Evolutionary conservation across 306 rosid genomes (phyloP), one percentile per base, ranked within the genome.

Genomic region (Cicer yamashitae): DNA sequence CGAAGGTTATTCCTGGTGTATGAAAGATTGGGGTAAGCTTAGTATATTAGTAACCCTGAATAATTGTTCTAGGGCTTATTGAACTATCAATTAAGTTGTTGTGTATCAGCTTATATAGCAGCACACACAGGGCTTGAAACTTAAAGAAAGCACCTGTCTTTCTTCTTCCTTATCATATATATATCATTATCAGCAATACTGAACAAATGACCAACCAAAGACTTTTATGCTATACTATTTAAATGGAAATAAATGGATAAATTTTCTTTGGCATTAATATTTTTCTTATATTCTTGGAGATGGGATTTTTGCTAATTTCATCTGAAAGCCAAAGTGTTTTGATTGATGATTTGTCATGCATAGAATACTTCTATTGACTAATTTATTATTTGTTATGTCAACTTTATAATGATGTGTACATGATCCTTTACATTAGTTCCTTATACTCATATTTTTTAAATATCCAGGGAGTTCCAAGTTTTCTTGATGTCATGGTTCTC

Each of bases 391-490:
- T 34, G 41, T 58, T 51, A 54, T 68, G 12, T 58, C 13, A 10
- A n/a, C 50, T 73, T 61, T 70, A 20, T 52, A 62, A 25, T 73
- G 11, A 40, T 17, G 37, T 40, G 14, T 15, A 38, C 18, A 13
- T 80, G 63, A 52, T 73, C 68, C 5, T 73, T 7, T 63, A 56
- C 50, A 43, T 62, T 18, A 8, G 48, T 40, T 66, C 45, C 22
- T 69, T 57, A 20, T 67, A 30, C 62, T 78, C 61, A 38, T 59
- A 52, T 7, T 43, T 82, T 73, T 86, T 13, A 38, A 37, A 17
- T 73, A 60, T 78, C 39, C 87, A 87, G 97, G 92, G 70, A 78
- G 82, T 72, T 17, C 71, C 69, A 64, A 77, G 38, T 77, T 41
- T 62, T 71, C 70, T 50, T 65, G 74, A 83, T 86, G 89, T 76